These are phyloP conservation scores for Tarenaya hassleriana DNA, from an alignment of 345 rosid species.

Conservation along the genomic window DNA sequence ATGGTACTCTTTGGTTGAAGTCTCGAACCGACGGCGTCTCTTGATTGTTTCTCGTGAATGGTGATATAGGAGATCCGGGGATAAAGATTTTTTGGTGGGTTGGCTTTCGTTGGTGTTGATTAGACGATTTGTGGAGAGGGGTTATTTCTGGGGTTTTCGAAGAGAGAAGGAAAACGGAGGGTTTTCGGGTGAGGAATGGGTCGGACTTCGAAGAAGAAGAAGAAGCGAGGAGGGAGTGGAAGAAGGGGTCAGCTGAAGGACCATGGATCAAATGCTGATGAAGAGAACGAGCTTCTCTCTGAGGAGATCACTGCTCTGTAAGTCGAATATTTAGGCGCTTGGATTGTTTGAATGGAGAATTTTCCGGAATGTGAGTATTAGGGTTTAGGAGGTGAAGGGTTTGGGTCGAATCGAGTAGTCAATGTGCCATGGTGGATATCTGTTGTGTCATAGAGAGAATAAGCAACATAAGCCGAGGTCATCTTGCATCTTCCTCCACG, in stretches of 20 bases:
- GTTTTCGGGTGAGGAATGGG: constrained; percentile 39
- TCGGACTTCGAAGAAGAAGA: constrained; percentile 66
- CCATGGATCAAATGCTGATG: constrained; percentile 41
- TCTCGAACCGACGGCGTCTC: background rate
- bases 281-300: constrained; percentile 69
- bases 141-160: background rate
- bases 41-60: constrained; percentile 15
- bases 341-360: too few relatives aligned
- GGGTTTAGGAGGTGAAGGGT: background rate
- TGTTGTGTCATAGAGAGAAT: background rate
- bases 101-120: constrained; percentile 11
- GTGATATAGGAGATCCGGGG: background rate
- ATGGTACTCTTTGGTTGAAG: constrained; percentile 1
- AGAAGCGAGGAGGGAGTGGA: constrained; percentile 62
- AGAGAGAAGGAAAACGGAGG: constrained; percentile 2
- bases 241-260: constrained; percentile 65
- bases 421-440: background rate
- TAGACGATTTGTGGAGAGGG: background rate
- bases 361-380: too few relatives aligned
- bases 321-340: constrained; percentile 14
- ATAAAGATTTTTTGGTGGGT: constrained; percentile 8
- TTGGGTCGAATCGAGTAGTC: background rate
- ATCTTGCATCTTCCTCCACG: too few relatives aligned
- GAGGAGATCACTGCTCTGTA: constrained; percentile 98
- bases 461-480: background rate